phyloP scores from a whole-genome alignment of 768 basidiomycete genomes.

The Neoboletus magnificus region DNA sequence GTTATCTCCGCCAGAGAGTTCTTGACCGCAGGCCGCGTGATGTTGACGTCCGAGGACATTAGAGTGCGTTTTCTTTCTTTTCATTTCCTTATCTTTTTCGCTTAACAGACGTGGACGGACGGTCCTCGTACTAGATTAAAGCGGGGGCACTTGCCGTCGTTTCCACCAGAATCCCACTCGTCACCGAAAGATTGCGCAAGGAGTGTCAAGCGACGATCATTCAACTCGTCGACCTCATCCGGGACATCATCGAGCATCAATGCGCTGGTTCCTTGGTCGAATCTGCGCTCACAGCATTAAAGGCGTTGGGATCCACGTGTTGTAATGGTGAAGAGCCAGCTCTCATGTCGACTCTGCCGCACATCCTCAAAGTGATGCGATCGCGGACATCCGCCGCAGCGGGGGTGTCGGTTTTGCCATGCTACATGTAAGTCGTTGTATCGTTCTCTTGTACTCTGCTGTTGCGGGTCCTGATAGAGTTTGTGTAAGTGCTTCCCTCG shows the following conservation, averaged over 20 bases:
- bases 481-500: conserved; percentile 59
- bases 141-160: conserved; percentile 69
- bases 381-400: conserved; percentile 35
- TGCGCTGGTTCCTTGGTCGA: conserved; percentile 38
- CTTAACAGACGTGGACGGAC: background rate
- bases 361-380: conserved; percentile 49
- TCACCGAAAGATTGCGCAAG: conserved; percentile 55
- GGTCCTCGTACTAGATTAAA: conserved; percentile 46
- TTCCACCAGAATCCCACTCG: conserved; percentile 57
- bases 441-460: background rate
- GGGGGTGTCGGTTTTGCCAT: conserved; percentile 54
- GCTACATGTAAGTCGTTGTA: conserved; percentile 52
- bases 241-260: conserved; percentile 43
- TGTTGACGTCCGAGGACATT: conserved; percentile 52
- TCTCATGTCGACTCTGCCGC: conserved; percentile 57
- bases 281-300: conserved; percentile 59
- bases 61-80: conserved; percentile 39
- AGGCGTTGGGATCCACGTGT: conserved; percentile 55
- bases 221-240: conserved; percentile 50
- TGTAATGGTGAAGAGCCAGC: conserved; percentile 63
- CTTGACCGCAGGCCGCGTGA: conserved; percentile 49
- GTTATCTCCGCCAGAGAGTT: conserved; percentile 74
- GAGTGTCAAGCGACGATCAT: conserved; percentile 48
- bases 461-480: conserved; percentile 2
- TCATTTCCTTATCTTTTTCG: background rate